Percentiles rank a stretch among this genome's conserved stretches.
phyloP scores from a whole-genome alignment of 192 early-diverging fungal species.

The Coemansia sp. region DNA sequence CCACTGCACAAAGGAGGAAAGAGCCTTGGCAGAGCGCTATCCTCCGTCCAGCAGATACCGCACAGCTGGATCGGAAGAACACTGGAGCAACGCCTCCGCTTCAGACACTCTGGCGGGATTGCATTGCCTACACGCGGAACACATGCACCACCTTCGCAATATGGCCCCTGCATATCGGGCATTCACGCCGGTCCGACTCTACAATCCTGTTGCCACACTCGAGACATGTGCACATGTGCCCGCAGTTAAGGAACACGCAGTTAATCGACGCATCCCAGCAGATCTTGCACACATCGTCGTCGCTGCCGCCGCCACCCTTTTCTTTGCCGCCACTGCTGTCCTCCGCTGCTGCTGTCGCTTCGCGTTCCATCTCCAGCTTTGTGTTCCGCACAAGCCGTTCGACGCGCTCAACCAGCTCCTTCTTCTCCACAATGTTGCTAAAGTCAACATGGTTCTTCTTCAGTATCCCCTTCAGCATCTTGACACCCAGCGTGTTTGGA shows the following conservation, averaged over 20 bases:
- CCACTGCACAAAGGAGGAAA: too few species aligned
- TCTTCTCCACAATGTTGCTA: conserved; percentile 70
- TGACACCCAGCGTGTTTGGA: conserved; percentile 61
- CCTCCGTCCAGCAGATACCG: too few species aligned
- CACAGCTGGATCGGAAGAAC: not conserved
- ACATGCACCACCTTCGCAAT: conserved; percentile 69
- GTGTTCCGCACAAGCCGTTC: conserved; percentile 64
- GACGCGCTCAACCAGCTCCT: conserved; percentile 69
- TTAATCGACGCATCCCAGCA: conserved; percentile 80
- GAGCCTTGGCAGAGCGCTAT: too few species aligned
- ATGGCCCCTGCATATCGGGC: conserved; percentile 78
- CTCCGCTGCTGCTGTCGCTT: conserved; percentile 19
- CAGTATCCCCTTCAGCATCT: conserved; percentile 68
- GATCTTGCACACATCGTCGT: conserved; percentile 77
- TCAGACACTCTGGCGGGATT: not conserved
- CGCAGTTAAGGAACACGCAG: conserved; percentile 83
- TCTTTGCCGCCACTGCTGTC: conserved; percentile 9
- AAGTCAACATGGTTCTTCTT: conserved; percentile 65
- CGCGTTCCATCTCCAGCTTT: conserved; percentile 56
- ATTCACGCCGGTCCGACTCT: conserved; percentile 61
- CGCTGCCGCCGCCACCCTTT: conserved; percentile 31
- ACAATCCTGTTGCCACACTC: conserved; percentile 66
- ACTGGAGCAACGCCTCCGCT: not conserved
- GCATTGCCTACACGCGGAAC: conserved; percentile 58
- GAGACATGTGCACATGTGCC: conserved; percentile 82